These are phyloP conservation scores for Gremmenia infestans DNA, from an alignment of 2,329 filamentous ascomycete genomes.

Conservation along the genomic window DNA sequence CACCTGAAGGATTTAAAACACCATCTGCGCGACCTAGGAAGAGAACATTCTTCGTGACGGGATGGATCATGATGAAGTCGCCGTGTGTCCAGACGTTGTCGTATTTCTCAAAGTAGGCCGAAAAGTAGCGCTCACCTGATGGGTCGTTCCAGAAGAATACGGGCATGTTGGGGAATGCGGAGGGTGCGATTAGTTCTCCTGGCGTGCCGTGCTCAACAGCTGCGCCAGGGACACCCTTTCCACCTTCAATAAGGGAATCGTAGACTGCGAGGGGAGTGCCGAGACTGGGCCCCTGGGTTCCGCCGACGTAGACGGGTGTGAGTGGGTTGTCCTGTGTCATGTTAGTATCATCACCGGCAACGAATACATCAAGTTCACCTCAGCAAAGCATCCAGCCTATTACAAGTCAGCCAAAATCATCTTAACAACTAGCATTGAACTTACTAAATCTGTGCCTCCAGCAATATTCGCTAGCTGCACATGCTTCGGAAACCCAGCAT, in stretches of 20 bases:
- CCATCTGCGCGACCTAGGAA: conserved; percentile 72
- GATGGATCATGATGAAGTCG: conserved; percentile 71
- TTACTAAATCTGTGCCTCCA: conserved; percentile 71
- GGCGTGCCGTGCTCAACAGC: conserved; percentile 53
- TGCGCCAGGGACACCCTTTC: conserved; percentile 38
- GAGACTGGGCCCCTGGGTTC: conserved; percentile 48
- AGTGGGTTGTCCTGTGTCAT: conserved; percentile 57
- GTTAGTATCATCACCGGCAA: neutral
- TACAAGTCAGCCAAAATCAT: neutral
- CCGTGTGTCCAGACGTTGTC: conserved; percentile 74
- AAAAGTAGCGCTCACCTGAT: conserved; percentile 40
- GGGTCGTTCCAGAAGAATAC: conserved; percentile 58
- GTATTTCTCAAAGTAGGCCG: conserved; percentile 59
- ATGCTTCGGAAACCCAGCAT: conserved; percentile 57
- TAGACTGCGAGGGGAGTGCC: conserved; percentile 54
- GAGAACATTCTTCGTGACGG: conserved; percentile 56
- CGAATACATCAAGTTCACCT: conserved; percentile 40
- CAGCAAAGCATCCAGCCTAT: conserved; percentile 51
- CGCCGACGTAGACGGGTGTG: conserved; percentile 57
- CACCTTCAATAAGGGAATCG: conserved; percentile 51
- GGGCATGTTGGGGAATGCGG: conserved; percentile 72
- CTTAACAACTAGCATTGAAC: conserved; percentile 16
- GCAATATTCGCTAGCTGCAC: conserved; percentile 70
- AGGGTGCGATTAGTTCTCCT: conserved; percentile 69
- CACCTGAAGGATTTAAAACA: conserved; percentile 73